Conservation (phyloP, 176 grass and related monocot genomes). For the Cymbopogon citratus region DNA sequence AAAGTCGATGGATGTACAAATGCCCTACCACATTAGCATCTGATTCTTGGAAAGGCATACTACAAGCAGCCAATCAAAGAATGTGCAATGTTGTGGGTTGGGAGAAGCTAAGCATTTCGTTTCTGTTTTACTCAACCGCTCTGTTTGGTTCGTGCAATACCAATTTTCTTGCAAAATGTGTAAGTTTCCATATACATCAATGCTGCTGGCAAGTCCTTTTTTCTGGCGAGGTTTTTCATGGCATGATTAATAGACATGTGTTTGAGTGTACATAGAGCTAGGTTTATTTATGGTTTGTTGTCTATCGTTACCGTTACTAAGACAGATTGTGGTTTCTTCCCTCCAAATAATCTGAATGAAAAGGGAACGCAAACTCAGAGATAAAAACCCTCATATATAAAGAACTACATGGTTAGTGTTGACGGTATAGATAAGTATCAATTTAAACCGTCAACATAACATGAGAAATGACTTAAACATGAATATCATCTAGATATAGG, state of each 20-base stretch:
- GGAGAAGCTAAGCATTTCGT: not conserved
- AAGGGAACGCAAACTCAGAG: not conserved
- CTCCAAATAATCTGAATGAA: not conserved
- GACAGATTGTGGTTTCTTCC: not conserved
- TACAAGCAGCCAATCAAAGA: conserved; percentile 17
- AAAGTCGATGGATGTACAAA: conserved; percentile 33
- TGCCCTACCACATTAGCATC: conserved; percentile 30
- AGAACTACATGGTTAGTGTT: too few species aligned
- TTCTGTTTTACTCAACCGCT: not conserved
- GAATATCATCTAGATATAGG: too few species aligned
- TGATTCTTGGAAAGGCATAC: conserved; percentile 20
- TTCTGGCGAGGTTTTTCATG: not conserved
- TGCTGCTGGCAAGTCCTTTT: not conserved
- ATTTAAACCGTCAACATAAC: too few species aligned
- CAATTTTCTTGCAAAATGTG: not conserved
- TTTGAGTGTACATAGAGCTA: too few species aligned
- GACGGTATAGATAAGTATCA: too few species aligned
- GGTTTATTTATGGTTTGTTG: too few species aligned
- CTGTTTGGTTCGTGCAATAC: not conserved
- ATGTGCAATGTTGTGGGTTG: not conserved
- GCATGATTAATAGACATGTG: not conserved
- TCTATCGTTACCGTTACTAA: too few species aligned
- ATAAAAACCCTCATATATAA: not conserved
- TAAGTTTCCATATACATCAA: not conserved
- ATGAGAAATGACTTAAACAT: too few species aligned